Percentiles rank a stretch among this genome's conserved stretches.
phyloP scores from a whole-genome alignment of 352 stramenopile genomes.

The Pythium diclinum region DNA sequence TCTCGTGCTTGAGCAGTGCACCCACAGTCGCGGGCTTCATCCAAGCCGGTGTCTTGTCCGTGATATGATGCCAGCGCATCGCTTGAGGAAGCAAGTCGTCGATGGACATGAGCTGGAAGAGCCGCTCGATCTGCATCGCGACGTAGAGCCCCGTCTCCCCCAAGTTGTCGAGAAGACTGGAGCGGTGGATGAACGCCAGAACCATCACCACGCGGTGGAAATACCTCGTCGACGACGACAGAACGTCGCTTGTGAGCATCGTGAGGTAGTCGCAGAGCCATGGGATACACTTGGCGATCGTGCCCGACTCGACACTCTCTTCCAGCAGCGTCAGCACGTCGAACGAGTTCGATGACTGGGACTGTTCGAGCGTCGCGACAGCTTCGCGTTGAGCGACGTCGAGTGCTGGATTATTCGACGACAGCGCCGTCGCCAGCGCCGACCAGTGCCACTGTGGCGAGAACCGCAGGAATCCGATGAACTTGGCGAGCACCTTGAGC shows the following conservation, averaged over 20 bases:
- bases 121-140: slow-evolving; percentile 55
- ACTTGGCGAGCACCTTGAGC: slow-evolving; percentile 66
- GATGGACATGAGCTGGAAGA: slow-evolving; percentile 45
- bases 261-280: slow-evolving; percentile 65
- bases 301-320: slow-evolving; percentile 36
- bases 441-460: slow-evolving; percentile 58
- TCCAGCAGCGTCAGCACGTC: slow-evolving; percentile 48
- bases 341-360: slow-evolving; percentile 28
- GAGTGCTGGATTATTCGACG: slow-evolving; percentile 46
- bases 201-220: slow-evolving; percentile 47
- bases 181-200: slow-evolving; percentile 45
- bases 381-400: slow-evolving; percentile 48
- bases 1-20: slow-evolving; percentile 14
- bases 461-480: slow-evolving; percentile 63
- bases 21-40: slow-evolving; percentile 10
- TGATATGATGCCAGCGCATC: slow-evolving; percentile 7
- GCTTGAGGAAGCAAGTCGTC: slow-evolving; percentile 19
- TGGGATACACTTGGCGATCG: slow-evolving; percentile 55
- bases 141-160: slow-evolving; percentile 58
- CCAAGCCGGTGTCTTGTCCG: slow-evolving; percentile 7
- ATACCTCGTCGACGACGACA: slow-evolving; percentile 48
- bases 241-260: slow-evolving; percentile 52
- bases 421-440: slow-evolving; percentile 30
- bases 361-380: slow-evolving; percentile 42
- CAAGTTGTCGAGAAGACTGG: slow-evolving; percentile 35